These are phyloP conservation scores for Cryphonectria radicalis DNA, from an alignment of 2,329 filamentous ascomycete genomes.

Conservation along the genomic window DNA sequence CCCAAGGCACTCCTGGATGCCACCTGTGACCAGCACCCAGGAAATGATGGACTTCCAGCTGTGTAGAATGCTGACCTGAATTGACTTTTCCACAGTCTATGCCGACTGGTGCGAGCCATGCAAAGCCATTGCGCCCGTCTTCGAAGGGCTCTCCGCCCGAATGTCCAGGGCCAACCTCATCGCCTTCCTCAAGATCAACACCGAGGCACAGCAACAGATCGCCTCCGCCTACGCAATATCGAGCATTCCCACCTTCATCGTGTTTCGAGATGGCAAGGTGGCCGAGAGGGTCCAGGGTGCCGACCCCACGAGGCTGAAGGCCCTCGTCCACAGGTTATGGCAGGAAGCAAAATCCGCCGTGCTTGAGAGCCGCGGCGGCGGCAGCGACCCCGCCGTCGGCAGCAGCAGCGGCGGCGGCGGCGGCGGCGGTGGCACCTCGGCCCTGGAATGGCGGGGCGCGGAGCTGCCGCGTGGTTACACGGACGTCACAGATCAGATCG, in stretches of 20 bases:
- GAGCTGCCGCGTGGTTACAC: slow-evolving; percentile 77
- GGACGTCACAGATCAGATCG: slow-evolving; percentile 83
- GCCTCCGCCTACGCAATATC: slow-evolving; percentile 74
- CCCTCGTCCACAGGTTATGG: slow-evolving; percentile 72
- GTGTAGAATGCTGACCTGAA: slow-evolving; percentile 9
- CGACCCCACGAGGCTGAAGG: slow-evolving; percentile 70
- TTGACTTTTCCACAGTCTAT: slow-evolving; percentile 64
- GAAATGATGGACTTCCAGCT: neutral
- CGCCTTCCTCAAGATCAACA: slow-evolving; percentile 87
- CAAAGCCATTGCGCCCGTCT: slow-evolving; percentile 81
- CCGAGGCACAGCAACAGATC: slow-evolving; percentile 75
- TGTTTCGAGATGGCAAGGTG: slow-evolving; percentile 75
- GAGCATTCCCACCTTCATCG: slow-evolving; percentile 86
- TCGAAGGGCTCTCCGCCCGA: slow-evolving; percentile 73
- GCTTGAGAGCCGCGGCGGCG: neutral
- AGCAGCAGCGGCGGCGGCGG: slow-evolving; percentile 45
- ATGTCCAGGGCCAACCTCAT: slow-evolving; percentile 74
- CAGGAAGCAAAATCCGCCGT: slow-evolving; percentile 54
- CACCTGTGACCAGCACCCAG: neutral
- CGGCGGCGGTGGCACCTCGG: slow-evolving; percentile 47
- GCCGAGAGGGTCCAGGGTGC: slow-evolving; percentile 75
- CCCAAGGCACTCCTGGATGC: neutral
- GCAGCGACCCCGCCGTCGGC: slow-evolving; percentile 35
- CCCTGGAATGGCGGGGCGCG: slow-evolving; percentile 71
- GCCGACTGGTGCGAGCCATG: slow-evolving; percentile 87